Base-by-base conservation (phyloP, 176 grass and related monocot genomes). In the Eragrostis nindensis region DNA sequence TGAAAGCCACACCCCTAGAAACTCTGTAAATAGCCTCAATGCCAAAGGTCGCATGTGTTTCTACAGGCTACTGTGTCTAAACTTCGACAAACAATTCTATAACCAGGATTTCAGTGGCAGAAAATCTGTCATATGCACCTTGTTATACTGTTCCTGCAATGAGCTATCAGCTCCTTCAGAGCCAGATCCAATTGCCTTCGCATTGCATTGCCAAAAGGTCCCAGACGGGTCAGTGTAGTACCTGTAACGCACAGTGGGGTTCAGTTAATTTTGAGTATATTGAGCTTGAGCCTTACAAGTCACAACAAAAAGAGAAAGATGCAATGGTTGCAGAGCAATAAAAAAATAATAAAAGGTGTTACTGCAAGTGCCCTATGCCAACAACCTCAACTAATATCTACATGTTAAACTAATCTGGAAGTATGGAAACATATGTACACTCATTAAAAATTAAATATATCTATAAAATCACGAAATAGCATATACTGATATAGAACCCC, bases 121-220 rank as follows among this genome's bases (percentile, higher is more conserved):
- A 8, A 88, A n/a, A 49, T 79, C 5, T 11, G 16, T 36, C 5
- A 63, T 63, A 0, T 24, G 15, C 83, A 98, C 97, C 90, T 96
- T 96, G 74, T 93, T 96, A 74, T 95, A 99, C 70, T 90, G 93
- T 80, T 99, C 97, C 73, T 99, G 97, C 48, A 99, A 90, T 47
- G 97, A 96, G 63, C 88, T 93, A 79, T 99, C 92, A 90, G 97
- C 97, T 76, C 92, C 92, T 95, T 99, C 93, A 86, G 97, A 99
- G 32, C 97, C 97, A 41, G 91, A 99, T 59, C 93, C 93, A 73
- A 96, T 99, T 57, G 97, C 93, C 84, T 99, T 99, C 44, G 97
- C 97, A 18, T 92, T 93, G 89, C 93, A 99, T 54, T 90, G 87
- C 97, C 97, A 99, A 65, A 99, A 96, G 29, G 93, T 99, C 26